Evolutionary conservation across 148 eudicot species (phyloP), one percentile per base, ranked within the genome.

Genomic region (Dysphania ambrosioides): DNA sequence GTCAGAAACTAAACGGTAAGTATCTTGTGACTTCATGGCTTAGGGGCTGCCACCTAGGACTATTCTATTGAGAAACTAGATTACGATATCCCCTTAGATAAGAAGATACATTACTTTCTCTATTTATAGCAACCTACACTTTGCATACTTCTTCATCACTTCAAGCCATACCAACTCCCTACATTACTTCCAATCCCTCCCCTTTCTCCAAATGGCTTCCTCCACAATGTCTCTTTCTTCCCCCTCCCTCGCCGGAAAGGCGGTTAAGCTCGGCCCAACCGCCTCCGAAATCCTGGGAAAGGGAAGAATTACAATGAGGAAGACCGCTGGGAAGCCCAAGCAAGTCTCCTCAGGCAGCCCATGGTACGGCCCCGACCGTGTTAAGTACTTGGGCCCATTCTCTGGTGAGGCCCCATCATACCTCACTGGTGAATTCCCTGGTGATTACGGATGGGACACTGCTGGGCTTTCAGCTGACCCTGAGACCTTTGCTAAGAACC

Each of bases 401-500:
- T 80, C 86, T 2, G 86, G 86, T 29, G 83, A 80, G 73, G 27
- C 83, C 36, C 86, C 86, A 51, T 68, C 73, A 21, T 83, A 83
- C 79, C 78, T 83, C 26, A 83, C 79, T 61, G 86, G 86, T 63
- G 86, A 83, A 56, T 83, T 83, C 67, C 86, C 83, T 15, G 86
- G 86, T 49, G 83, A 83, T 68, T 83, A 83, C 9, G 86, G 83
- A 8, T 80, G 86, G 86, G 83, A 80, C 74, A 80, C 83, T 18
- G 83, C 83, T 24, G 86, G 86, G 0, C 83, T 83, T 15, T 83
- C 86, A 34, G 86, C 86, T 55, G 86, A 83, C 77, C 86, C 86
- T 0, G 83, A 83, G 36, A 83, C 86, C 47, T 83, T 83, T 57
- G 71, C 86, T n/a, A 77, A 73, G 78, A 83, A 83, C 83, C 85